Conservation (phyloP, 1,139 yeast genomes). For the Kazachstania sp. region DNA sequence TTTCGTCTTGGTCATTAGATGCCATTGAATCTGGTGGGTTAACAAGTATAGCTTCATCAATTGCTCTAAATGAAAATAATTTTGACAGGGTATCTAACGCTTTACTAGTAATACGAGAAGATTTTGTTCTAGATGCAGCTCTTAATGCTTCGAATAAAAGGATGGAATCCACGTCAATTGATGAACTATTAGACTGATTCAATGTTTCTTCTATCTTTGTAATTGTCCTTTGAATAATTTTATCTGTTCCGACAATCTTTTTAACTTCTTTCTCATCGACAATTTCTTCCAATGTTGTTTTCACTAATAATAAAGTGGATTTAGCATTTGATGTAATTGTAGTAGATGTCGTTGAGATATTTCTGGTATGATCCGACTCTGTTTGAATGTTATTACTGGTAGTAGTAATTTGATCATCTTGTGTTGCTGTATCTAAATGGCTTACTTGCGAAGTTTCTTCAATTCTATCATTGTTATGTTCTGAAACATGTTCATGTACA, state of each 20-base stretch:
- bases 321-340: conserved; percentile 17
- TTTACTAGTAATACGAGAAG: conserved; percentile 43
- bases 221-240: conserved; percentile 24
- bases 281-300: conserved; percentile 24
- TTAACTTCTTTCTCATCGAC: conserved; percentile 27
- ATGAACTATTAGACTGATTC: conserved; percentile 10
- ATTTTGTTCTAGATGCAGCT: conserved; percentile 47
- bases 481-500: conserved; percentile 4
- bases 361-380: conserved; percentile 11
- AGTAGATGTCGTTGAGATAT: conserved; percentile 12
- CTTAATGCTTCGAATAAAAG: conserved; percentile 54
- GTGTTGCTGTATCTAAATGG: neutral
- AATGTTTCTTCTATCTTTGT: conserved; percentile 19
- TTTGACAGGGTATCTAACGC: conserved; percentile 63
- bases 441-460: neutral
- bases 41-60: conserved; percentile 43
- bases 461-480: neutral
- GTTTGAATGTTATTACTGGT: neutral
- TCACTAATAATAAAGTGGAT: conserved; percentile 25
- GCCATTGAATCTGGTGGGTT: conserved; percentile 35
- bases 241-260: conserved; percentile 22
- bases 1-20: conserved; percentile 27
- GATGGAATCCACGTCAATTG: conserved; percentile 36
- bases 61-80: conserved; percentile 53
- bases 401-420: neutral